Percentiles rank a stretch among this genome's conserved stretches.
Evolutionary conservation across 2,329 filamentous ascomycete genomes (phyloP).

Genomic region (Colletotrichum chrysophilum): DNA sequence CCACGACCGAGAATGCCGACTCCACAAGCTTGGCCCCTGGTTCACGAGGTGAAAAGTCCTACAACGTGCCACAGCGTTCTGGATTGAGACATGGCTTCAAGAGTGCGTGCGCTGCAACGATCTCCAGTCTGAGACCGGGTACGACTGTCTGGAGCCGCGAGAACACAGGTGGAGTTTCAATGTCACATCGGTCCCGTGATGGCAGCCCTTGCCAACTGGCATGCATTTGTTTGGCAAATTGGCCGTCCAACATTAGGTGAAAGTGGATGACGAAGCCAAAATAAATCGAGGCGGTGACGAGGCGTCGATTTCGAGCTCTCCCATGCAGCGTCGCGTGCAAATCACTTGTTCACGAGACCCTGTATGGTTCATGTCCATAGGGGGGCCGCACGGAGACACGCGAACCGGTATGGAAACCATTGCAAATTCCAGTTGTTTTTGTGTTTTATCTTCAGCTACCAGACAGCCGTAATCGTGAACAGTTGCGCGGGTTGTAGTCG

Average conservation of each 20-base stretch:
- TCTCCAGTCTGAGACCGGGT: not conserved
- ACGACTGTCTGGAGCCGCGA: not conserved
- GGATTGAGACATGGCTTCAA: not conserved
- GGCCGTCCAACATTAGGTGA: not conserved
- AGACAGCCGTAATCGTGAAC: slow-evolving; percentile 27
- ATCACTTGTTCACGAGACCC: slow-evolving; percentile 11
- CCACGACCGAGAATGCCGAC: not conserved
- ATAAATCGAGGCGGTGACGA: not conserved
- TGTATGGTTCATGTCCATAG: slow-evolving; percentile 7
- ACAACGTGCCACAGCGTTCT: not conserved
- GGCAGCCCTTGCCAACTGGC: not conserved
- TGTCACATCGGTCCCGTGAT: not conserved
- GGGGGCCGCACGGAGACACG: slow-evolving; percentile 13
- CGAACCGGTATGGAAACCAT: slow-evolving; percentile 18
- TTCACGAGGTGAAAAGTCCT: not conserved
- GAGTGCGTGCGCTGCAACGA: not conserved
- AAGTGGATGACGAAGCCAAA: not conserved
- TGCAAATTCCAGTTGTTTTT: slow-evolving; percentile 27
- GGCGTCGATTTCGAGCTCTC: not conserved
- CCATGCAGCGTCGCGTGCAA: slow-evolving; percentile 4
- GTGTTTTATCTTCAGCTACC: slow-evolving; percentile 27
- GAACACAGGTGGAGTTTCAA: not conserved
- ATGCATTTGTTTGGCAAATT: not conserved
- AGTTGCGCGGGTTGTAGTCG: slow-evolving; percentile 24
- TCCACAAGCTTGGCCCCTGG: not conserved